Percentiles rank a stretch among this genome's conserved stretches.
Conservation (phyloP, 164 flowering plant genomes). For the Platanus orientalis region DNA sequence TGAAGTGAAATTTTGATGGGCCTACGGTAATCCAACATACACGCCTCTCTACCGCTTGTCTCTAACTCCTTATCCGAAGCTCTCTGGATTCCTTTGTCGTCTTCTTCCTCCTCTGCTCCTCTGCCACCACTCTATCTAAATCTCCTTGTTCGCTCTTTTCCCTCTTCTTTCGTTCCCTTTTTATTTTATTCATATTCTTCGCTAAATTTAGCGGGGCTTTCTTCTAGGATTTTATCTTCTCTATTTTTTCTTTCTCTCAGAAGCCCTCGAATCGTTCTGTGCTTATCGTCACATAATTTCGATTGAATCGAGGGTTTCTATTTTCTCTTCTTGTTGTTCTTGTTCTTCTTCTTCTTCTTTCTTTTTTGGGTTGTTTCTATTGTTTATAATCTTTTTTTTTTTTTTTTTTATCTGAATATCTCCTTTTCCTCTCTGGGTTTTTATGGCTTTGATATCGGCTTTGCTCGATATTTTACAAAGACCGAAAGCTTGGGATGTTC, state of each 20-base stretch:
- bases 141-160: constrained; percentile 12
- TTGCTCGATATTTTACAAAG: constrained; percentile 45
- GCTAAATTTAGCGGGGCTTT: not conserved
- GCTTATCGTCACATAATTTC: constrained; percentile 22
- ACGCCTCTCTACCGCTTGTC: constrained; percentile 35
- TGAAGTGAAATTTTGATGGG: constrained; percentile 12
- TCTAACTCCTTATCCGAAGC: constrained; percentile 36
- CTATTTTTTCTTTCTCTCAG: not conserved
- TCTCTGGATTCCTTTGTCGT: constrained; percentile 18
- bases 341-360: not conserved
- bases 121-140: constrained; percentile 19
- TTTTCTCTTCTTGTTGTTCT: too few species aligned
- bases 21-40: constrained; percentile 41
- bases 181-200: constrained; percentile 1
- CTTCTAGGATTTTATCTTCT: constrained; percentile 5
- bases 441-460: constrained; percentile 43
- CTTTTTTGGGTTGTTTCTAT: not conserved
- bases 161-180: constrained; percentile 1
- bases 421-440: not conserved
- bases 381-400: not conserved
- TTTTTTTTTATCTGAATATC: not conserved
- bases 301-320: constrained; percentile 46
- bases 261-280: constrained; percentile 34
- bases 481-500: constrained; percentile 41
- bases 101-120: constrained; percentile 15